Conservation (phyloP, 2,329 filamentous ascomycete species). For the Monilinia polystroma region DNA sequence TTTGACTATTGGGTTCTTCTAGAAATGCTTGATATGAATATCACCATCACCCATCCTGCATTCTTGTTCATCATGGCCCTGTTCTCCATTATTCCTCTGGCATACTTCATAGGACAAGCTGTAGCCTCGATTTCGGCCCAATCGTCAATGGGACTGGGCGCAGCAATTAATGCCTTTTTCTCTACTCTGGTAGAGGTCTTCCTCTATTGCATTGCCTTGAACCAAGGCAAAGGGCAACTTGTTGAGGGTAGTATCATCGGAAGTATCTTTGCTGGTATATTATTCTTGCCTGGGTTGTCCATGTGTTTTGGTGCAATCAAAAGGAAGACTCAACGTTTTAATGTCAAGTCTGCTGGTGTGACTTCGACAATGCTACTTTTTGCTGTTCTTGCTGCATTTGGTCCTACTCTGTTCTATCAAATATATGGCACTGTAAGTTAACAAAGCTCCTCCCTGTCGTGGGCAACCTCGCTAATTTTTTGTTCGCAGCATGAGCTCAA, state of each 20-base stretch:
- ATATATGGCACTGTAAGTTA: conserved; percentile 82
- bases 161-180: conserved; percentile 97
- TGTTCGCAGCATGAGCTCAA: conserved; percentile 77
- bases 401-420: conserved; percentile 95
- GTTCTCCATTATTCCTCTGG: conserved; percentile 90
- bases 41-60: conserved; percentile 74
- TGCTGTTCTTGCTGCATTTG: conserved; percentile 91
- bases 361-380: conserved; percentile 98
- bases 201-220: conserved; percentile 91
- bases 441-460: neutral
- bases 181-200: conserved; percentile 97
- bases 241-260: conserved; percentile 97
- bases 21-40: conserved; percentile 62
- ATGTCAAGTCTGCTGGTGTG: conserved; percentile 91
- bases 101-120: conserved; percentile 98
- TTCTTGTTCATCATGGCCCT: conserved; percentile 83
- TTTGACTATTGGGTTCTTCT: conserved; percentile 85
- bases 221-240: conserved; percentile 85
- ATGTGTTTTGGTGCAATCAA: conserved; percentile 99
- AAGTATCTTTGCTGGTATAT: conserved; percentile 94
- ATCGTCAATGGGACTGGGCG: conserved; percentile 96
- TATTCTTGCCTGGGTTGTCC: conserved; percentile 90
- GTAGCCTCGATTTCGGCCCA: conserved; percentile 98
- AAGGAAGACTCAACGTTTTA: conserved; percentile 97
- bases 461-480: conserved; percentile 40